These are phyloP conservation scores for Dactylellina leptospora DNA, from an alignment of 2,329 filamentous ascomycete species.

Conservation along the genomic window DNA sequence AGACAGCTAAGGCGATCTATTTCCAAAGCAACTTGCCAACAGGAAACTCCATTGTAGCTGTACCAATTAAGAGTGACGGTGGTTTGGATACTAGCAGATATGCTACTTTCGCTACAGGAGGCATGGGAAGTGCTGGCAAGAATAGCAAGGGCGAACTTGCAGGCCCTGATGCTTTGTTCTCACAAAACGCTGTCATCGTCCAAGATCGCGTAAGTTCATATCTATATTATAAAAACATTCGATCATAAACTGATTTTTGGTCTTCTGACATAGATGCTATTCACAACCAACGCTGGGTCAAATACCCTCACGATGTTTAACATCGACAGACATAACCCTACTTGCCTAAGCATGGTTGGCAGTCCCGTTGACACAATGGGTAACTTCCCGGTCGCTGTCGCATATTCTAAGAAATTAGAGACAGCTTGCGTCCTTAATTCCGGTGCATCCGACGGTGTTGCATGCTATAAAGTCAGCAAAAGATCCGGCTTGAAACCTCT, in stretches of 20 bases:
- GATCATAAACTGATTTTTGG: conserved; percentile 5
- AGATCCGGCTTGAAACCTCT: conserved; percentile 61
- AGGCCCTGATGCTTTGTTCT: conserved; percentile 65
- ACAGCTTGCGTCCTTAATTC: conserved; percentile 64
- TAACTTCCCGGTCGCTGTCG: conserved; percentile 67
- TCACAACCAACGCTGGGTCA: conserved; percentile 67
- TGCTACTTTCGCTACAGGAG: conserved; percentile 63
- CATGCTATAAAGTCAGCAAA: conserved; percentile 62
- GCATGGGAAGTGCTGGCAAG: conserved; percentile 63
- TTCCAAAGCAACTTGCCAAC: conserved; percentile 66
- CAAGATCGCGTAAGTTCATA: conserved; percentile 39
- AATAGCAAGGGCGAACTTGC: conserved; percentile 61
- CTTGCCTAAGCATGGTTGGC: conserved; percentile 63
- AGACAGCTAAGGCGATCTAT: conserved; percentile 65
- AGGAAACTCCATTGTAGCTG: conserved; percentile 64
- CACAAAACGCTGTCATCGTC: conserved; percentile 60
- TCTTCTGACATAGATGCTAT: conserved; percentile 59
- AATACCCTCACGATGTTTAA: conserved; percentile 66
- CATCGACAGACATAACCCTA: conserved; percentile 62
- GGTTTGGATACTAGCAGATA: conserved; percentile 62
- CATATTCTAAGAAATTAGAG: conserved; percentile 61
- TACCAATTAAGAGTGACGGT: conserved; percentile 65
- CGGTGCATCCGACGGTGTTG: conserved; percentile 63
- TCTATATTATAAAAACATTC: conserved; percentile 7
- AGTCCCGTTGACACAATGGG: conserved; percentile 63